Conservation (phyloP, 495 filamentous ascomycete species). For the Corynascus novoguineensis region DNA sequence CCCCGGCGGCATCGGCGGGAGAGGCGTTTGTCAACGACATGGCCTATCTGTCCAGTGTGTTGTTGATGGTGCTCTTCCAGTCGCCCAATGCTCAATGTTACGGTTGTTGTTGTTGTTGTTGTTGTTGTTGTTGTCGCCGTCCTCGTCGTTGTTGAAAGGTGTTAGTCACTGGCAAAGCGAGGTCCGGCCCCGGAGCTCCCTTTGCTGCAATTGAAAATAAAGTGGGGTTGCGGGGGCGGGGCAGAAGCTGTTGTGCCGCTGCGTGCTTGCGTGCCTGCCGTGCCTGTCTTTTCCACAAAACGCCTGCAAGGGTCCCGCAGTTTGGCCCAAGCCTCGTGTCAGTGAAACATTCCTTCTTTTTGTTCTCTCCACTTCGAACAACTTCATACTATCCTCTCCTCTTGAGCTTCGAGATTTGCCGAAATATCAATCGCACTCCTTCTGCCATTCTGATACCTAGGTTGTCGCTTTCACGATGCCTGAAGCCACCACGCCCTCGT, state of each 20-base stretch:
- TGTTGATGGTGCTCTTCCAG: background rate
- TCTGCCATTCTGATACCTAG: no score
- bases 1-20: slow-evolving; percentile 58
- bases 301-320: no score
- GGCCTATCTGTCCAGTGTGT: background rate
- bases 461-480: no score
- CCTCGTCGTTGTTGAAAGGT: background rate
- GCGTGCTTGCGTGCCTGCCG: no score
- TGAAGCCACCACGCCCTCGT: no score
- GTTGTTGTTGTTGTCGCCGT: background rate
- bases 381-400: no score
- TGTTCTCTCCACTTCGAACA: no score
- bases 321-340: no score
- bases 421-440: no score
- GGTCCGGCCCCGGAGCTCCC: slow-evolving; percentile 10
- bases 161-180: slow-evolving; percentile 12
- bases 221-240: slow-evolving; percentile 2
- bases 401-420: no score
- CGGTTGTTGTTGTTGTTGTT: background rate
- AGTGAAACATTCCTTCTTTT: no score
- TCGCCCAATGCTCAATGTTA: background rate
- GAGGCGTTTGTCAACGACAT: slow-evolving; percentile 77
- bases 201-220: slow-evolving; percentile 1
- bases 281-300: no score
- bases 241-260: background rate